These are phyloP conservation scores for Gypsophila paniculata DNA, from an alignment of 179 eudicot species.

Conservation along the genomic window DNA sequence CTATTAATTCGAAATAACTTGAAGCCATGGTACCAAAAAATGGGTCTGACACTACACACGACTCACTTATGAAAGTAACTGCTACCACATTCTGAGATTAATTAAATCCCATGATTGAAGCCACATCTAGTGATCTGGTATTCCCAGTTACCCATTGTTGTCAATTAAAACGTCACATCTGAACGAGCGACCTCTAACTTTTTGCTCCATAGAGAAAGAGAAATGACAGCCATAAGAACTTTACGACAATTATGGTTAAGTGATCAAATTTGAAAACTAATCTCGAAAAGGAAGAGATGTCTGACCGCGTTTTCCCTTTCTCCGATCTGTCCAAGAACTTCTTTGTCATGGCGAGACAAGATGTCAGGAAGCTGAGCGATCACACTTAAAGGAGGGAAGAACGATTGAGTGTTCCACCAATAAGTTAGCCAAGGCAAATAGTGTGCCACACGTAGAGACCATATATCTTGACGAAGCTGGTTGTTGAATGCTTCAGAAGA, in stretches of 20 bases:
- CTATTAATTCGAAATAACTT: background rate
- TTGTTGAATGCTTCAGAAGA: conserved; percentile 29
- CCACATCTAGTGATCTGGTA: background rate
- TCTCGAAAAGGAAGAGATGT: background rate
- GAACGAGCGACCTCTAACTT: background rate
- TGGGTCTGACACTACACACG: too few species aligned
- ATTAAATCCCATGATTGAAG: too few species aligned
- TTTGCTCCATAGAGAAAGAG: background rate
- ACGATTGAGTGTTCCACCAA: conserved; percentile 55
- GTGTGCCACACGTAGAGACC: conserved; percentile 46
- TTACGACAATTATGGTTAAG: background rate
- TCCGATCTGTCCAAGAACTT: conserved; percentile 23
- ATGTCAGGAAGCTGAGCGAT: conserved; percentile 28
- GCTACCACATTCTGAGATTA: too few species aligned
- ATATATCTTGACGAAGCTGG: conserved; percentile 28
- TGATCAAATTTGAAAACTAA: background rate
- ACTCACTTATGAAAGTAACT: too few species aligned
- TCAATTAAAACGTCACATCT: background rate
- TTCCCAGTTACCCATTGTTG: too few species aligned
- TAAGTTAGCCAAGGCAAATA: conserved; percentile 46
- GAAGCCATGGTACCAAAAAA: background rate
- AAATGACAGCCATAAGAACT: background rate
- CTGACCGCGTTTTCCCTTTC: conserved; percentile 22
- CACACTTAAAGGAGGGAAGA: conserved; percentile 32
- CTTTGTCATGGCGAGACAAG: conserved; percentile 43